A percentile compares a stretch with the other conserved stretches of the same genome.
Conservation (phyloP, 345 rosid genomes). For the Ceriops decandra region DNA sequence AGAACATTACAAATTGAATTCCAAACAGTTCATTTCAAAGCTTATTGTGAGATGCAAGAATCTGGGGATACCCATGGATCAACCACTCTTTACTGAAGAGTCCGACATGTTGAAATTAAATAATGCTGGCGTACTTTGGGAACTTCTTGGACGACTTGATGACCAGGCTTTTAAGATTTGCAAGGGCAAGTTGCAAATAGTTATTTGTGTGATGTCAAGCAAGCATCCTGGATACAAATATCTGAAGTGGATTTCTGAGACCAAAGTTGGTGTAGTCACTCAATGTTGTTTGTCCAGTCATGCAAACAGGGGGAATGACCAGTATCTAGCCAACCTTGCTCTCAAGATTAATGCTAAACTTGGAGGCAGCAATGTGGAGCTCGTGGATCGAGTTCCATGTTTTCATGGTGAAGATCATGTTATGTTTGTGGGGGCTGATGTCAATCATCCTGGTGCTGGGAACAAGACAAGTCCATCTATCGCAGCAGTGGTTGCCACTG, state of each 20-base stretch:
- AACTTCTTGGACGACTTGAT: slow-evolving; percentile 39
- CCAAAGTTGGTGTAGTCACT: slow-evolving; percentile 69
- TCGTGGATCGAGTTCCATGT: slow-evolving; percentile 46
- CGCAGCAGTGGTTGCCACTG: slow-evolving; percentile 76
- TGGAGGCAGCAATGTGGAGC: slow-evolving; percentile 91
- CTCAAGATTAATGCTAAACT: slow-evolving; percentile 92
- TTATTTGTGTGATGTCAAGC: slow-evolving; percentile 73
- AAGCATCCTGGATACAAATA: slow-evolving; percentile 61
- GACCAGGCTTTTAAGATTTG: slow-evolving; percentile 22
- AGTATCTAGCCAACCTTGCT: slow-evolving; percentile 68
- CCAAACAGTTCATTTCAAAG: slow-evolving; percentile 25
- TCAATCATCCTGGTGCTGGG: slow-evolving; percentile 68
- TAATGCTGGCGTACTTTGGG: slow-evolving; percentile 32
- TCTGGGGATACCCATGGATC: slow-evolving; percentile 59
- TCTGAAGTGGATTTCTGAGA: slow-evolving; percentile 86
- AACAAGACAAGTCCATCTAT: slow-evolving; percentile 66
- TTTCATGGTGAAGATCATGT: slow-evolving; percentile 43
- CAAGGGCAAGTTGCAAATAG: slow-evolving; percentile 45
- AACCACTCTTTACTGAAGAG: slow-evolving; percentile 28
- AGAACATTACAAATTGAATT: no score
- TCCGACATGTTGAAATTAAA: slow-evolving; percentile 44
- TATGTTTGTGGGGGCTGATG: slow-evolving; percentile 92
- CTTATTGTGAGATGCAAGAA: slow-evolving; percentile 43
- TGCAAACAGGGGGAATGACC: slow-evolving; percentile 49
- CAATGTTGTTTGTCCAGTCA: slow-evolving; percentile 61